These are phyloP conservation scores for Coemansia sp. DNA, from an alignment of 192 early-diverging fungal genomes.

Conservation along the genomic window DNA sequence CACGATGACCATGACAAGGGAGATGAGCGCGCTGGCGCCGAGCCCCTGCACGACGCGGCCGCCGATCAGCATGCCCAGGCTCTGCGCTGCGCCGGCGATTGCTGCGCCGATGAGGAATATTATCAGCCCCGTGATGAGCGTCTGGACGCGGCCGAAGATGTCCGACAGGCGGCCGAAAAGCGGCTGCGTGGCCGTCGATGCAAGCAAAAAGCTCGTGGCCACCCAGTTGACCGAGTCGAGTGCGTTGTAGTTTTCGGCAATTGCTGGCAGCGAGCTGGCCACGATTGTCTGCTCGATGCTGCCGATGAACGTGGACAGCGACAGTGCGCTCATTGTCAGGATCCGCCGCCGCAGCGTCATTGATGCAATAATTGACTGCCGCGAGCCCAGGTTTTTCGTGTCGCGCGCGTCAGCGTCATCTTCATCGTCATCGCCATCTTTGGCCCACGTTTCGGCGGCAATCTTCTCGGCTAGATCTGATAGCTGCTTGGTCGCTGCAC, in stretches of 20 bases:
- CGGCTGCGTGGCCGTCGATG: constrained; percentile 73
- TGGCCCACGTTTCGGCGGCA: background rate
- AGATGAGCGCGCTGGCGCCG: constrained; percentile 66
- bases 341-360: constrained; percentile 18
- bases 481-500: background rate
- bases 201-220: constrained; percentile 64
- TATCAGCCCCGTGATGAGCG: constrained; percentile 53
- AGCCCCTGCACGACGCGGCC: constrained; percentile 64
- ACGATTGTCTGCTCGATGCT: constrained; percentile 67
- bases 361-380: constrained; percentile 13
- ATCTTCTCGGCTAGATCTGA: background rate
- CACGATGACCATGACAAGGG: constrained; percentile 62
- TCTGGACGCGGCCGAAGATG: constrained; percentile 71
- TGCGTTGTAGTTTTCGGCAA: constrained; percentile 59
- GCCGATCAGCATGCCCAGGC: constrained; percentile 61
- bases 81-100: constrained; percentile 54
- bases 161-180: constrained; percentile 78
- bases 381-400: constrained; percentile 5
- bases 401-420: constrained; percentile 13
- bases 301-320: constrained; percentile 59
- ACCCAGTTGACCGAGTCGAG: constrained; percentile 71
- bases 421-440: background rate
- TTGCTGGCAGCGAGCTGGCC: constrained; percentile 58
- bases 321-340: constrained; percentile 35
- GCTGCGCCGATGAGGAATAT: constrained; percentile 57